These are phyloP conservation scores for Diaporthe longicolla DNA, from an alignment of 2,329 filamentous ascomycete genomes.

Conservation along the genomic window DNA sequence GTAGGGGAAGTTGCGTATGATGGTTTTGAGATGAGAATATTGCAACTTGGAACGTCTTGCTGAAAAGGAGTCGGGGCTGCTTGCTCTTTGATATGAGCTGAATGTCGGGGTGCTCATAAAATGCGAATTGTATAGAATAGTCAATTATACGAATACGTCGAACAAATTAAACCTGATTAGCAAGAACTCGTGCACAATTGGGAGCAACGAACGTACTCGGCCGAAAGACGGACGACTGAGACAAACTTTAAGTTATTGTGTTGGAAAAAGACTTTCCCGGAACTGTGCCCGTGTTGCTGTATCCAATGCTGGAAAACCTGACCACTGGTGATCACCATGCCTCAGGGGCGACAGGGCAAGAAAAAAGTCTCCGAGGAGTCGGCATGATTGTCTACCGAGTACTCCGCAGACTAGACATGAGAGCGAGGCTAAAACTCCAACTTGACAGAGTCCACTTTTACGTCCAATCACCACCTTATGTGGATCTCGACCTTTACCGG, in stretches of 20 bases:
- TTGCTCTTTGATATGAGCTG: neutral
- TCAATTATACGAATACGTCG: neutral
- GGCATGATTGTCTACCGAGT: constrained; percentile 1
- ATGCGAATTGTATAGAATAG: neutral
- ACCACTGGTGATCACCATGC: neutral
- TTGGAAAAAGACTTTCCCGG: constrained; percentile 5
- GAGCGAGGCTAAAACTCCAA: neutral
- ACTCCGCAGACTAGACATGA: neutral
- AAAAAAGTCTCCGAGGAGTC: neutral
- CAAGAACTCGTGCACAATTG: neutral
- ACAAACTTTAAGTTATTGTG: neutral
- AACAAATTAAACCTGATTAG: neutral
- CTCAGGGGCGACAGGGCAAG: neutral
- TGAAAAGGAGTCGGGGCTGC: no score
- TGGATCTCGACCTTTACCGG: neutral
- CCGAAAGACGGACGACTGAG: constrained; percentile 5
- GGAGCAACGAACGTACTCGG: neutral
- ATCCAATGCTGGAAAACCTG: neutral
- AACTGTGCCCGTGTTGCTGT: neutral
- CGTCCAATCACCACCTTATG: neutral
- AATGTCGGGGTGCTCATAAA: neutral
- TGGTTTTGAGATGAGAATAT: no score
- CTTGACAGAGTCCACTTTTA: neutral
- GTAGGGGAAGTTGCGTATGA: neutral
- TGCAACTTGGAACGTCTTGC: no score